Evolutionary conservation across 2,329 filamentous ascomycete species (phyloP).

Genomic region (Colletotrichum chlorophyti): DNA sequence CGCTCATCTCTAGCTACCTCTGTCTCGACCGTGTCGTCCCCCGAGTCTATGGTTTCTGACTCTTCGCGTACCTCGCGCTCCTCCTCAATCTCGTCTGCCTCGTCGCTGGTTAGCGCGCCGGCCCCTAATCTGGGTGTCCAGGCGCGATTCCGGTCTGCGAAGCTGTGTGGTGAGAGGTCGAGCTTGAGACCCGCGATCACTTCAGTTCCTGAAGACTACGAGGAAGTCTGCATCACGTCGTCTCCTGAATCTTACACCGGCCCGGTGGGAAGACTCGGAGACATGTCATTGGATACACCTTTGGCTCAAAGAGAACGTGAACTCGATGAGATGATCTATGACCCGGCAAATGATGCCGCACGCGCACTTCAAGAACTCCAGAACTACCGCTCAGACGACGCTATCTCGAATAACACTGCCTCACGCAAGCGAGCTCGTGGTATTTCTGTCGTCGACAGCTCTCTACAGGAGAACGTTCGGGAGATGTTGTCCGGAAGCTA

Average conservation of each 20-base stretch:
- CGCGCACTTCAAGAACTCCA: constrained; percentile 67
- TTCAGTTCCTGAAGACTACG: constrained; percentile 64
- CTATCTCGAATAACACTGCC: constrained; percentile 45
- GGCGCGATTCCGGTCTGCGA: constrained; percentile 69
- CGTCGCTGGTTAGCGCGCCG: constrained; percentile 67
- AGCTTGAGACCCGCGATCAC: constrained; percentile 59
- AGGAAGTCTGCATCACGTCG: constrained; percentile 56
- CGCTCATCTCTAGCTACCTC: constrained; percentile 70
- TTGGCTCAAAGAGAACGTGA: constrained; percentile 53
- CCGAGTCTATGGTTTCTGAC: constrained; percentile 73
- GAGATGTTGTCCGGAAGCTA: constrained; percentile 59
- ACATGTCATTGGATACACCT: constrained; percentile 56
- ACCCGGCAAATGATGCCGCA: constrained; percentile 60
- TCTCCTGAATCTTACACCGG: constrained; percentile 65
- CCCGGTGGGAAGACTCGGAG: constrained; percentile 57
- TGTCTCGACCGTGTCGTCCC: constrained; percentile 68
- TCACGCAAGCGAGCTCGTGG: constrained; percentile 65
- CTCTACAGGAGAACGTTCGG: constrained; percentile 72
- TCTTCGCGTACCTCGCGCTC: constrained; percentile 67
- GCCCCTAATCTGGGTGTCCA: constrained; percentile 63
- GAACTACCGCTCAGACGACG: constrained; percentile 51
- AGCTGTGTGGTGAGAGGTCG: constrained; percentile 63
- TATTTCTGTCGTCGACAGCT: constrained; percentile 59
- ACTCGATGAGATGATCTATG: constrained; percentile 49
- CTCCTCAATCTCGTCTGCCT: constrained; percentile 69